phyloP scores from a whole-genome alignment of 148 eudicot genomes.

The Camellia granthamiana region DNA sequence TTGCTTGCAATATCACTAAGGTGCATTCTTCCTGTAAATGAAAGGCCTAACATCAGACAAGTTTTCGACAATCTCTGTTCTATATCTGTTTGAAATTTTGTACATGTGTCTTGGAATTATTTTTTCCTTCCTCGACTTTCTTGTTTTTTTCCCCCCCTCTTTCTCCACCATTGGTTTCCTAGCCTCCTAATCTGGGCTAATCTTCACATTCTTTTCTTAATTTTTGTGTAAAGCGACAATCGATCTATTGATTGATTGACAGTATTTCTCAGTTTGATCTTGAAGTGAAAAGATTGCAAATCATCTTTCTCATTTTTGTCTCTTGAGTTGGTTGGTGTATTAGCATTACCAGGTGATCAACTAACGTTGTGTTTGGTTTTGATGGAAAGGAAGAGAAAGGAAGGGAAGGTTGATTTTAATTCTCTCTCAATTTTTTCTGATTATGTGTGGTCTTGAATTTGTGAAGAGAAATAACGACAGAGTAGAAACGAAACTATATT shows the following conservation, averaged over 20 bases:
- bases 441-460: too few relatives aligned
- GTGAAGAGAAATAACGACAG: too few relatives aligned
- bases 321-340: not conserved
- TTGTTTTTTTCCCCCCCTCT: constrained; percentile 23
- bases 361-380: too few relatives aligned
- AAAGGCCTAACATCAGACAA: constrained; percentile 82
- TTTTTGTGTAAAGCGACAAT: constrained; percentile 68
- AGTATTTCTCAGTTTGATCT: constrained; percentile 22
- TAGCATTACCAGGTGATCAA: too few relatives aligned
- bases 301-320: not conserved
- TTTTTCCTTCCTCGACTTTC: constrained; percentile 22
- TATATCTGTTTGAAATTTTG: constrained; percentile 65
- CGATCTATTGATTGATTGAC: constrained; percentile 73
- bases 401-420: too few relatives aligned
- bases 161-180: constrained; percentile 30
- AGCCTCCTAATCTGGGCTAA: constrained; percentile 54
- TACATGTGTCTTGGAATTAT: constrained; percentile 40
- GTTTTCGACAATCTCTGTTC: constrained; percentile 64
- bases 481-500: too few relatives aligned
- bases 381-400: too few relatives aligned
- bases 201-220: constrained; percentile 51
- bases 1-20: constrained; percentile 72
- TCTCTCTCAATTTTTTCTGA: too few relatives aligned
- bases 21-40: constrained; percentile 90
- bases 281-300: constrained; percentile 30